Evolutionary conservation across 1,139 yeast genomes (phyloP).

Genomic region (Spathaspora jeffriesii): DNA sequence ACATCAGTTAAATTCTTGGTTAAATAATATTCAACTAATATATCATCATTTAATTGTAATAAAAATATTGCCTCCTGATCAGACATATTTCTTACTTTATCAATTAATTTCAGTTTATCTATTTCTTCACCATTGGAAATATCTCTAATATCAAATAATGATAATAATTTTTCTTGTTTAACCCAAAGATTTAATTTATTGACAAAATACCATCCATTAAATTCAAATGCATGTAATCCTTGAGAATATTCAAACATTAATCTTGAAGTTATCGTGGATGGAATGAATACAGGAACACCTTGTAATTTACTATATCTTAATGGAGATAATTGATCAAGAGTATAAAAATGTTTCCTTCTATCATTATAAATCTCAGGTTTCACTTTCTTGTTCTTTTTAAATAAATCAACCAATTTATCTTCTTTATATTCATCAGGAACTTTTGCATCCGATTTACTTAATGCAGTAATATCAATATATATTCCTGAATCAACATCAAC

Average conservation of each 20-base stretch:
- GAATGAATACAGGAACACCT: conserved; percentile 34
- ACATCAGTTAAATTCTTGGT: conserved; percentile 27
- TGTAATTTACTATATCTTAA: conserved; percentile 30
- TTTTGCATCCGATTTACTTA: conserved; percentile 25
- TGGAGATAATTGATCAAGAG: conserved; percentile 34
- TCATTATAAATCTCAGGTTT: conserved; percentile 32
- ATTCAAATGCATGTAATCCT: conserved; percentile 20
- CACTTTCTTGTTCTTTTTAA: conserved; percentile 13
- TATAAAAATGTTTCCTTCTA: conserved; percentile 32
- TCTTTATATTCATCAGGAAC: conserved; percentile 12
- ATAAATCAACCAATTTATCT: conserved; percentile 9
- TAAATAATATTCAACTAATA: conserved; percentile 30
- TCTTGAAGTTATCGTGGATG: conserved; percentile 24
- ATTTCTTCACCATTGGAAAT: conserved; percentile 10
- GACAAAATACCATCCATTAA: conserved; percentile 21
- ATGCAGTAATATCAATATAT: conserved; percentile 36
- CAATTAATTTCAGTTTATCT: conserved; percentile 18
- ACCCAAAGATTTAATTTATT: conserved; percentile 28
- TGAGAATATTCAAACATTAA: conserved; percentile 27
- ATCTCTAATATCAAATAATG: conserved; percentile 17
- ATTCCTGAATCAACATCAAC: conserved; percentile 38
- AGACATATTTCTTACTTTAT: conserved; percentile 19
- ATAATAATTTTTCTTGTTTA: conserved; percentile 18
- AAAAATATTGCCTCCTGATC: conserved; percentile 18
- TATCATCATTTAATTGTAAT: conserved; percentile 24